Conservation (phyloP, 768 basidiomycete species). For the Collybia sordida region DNA sequence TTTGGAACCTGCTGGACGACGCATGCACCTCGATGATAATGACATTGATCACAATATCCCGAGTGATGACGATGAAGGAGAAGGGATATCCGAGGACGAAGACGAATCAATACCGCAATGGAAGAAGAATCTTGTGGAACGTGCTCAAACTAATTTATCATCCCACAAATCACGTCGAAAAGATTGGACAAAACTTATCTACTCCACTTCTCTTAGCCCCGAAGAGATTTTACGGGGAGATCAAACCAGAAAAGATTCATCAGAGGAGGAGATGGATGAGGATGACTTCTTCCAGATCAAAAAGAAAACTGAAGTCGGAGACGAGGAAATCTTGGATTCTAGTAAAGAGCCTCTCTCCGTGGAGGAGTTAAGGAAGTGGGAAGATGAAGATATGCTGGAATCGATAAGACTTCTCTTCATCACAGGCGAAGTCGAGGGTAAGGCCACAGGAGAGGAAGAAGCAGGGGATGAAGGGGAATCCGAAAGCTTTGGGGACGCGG, state of each 20-base stretch:
- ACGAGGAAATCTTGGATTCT: constrained; percentile 63
- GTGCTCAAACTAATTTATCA: constrained; percentile 41
- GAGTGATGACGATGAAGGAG: constrained; percentile 42
- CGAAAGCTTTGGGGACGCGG: constrained; percentile 40
- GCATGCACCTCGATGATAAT: constrained; percentile 40
- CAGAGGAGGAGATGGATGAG: constrained; percentile 38
- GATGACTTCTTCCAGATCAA: constrained; percentile 79
- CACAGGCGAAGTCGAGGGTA: constrained; percentile 53
- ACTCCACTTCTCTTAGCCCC: constrained; percentile 66
- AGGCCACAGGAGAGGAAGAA: constrained; percentile 35
- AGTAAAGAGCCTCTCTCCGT: constrained; percentile 58
- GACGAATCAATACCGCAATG: constrained; percentile 59
- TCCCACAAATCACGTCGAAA: constrained; percentile 42
- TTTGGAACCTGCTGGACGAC: constrained; percentile 12
- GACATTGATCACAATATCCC: constrained; percentile 42
- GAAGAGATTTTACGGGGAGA: constrained; percentile 58
- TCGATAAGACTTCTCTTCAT: constrained; percentile 89
- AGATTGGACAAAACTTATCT: constrained; percentile 88
- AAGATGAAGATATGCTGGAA: constrained; percentile 81
- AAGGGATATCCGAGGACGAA: constrained; percentile 36
- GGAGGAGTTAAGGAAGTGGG: constrained; percentile 71
- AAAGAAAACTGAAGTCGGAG: constrained; percentile 28
- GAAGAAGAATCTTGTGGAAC: constrained; percentile 64
- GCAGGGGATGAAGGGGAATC: constrained; percentile 41
- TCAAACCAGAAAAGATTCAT: constrained; percentile 10